Conservation (phyloP, 1,284 basidiomycete genomes). For the Tilletia horrida region DNA sequence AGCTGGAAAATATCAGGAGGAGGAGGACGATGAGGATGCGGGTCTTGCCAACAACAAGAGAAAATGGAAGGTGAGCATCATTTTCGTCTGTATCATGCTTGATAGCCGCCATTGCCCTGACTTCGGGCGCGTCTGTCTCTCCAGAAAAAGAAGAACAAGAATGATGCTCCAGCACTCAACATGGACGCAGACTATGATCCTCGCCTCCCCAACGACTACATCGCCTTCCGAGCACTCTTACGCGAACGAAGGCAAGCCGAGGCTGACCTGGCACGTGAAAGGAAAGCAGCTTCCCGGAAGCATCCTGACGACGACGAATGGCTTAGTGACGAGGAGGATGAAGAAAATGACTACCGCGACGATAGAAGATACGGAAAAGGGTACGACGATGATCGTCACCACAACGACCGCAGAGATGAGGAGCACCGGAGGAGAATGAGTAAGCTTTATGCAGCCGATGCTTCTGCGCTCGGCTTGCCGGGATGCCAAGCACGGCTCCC, state of each 20-base stretch:
- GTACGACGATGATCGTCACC: slow-evolving; percentile 18
- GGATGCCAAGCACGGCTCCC: neutral
- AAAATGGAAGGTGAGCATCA: neutral
- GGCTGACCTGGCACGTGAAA: slow-evolving; percentile 9
- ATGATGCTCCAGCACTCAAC: slow-evolving; percentile 18
- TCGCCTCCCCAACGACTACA: slow-evolving; percentile 46
- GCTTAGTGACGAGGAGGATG: slow-evolving; percentile 14
- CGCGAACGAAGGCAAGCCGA: slow-evolving; percentile 31
- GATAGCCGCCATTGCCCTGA: neutral
- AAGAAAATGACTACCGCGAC: neutral
- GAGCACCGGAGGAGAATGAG: slow-evolving; percentile 16
- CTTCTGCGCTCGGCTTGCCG: too few relatives aligned
- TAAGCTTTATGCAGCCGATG: neutral
- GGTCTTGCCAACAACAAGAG: neutral
- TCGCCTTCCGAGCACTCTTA: slow-evolving; percentile 37
- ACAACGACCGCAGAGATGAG: slow-evolving; percentile 19
- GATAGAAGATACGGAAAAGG: too few relatives aligned
- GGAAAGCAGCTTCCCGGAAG: neutral
- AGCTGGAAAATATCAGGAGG: neutral
- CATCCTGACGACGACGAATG: slow-evolving; percentile 19
- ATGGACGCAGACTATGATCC: slow-evolving; percentile 50
- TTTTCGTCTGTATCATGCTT: neutral
- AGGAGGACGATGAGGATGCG: slow-evolving; percentile 3
- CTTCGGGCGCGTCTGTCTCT: neutral
- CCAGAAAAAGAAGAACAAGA: slow-evolving; percentile 4